These are phyloP conservation scores for Coniochaeta sp. DNA, from an alignment of 2,329 filamentous ascomycete species.

Conservation along the genomic window DNA sequence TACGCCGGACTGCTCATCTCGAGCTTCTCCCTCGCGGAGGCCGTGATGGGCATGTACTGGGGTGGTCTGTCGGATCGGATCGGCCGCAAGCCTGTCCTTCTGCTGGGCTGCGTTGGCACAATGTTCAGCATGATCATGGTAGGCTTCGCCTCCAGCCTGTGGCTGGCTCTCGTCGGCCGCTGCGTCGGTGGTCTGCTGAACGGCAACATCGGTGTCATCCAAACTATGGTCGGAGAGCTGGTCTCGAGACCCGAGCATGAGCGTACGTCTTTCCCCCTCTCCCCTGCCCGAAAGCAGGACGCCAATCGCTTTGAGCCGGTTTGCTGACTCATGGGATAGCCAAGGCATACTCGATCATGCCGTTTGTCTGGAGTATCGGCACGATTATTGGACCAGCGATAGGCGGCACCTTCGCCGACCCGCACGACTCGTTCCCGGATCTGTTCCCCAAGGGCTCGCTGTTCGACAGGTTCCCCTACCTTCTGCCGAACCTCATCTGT, in stretches of 20 bases:
- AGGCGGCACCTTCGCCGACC: conserved; percentile 79
- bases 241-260: conserved; percentile 80
- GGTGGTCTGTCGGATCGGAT: conserved; percentile 74
- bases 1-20: conserved; percentile 86
- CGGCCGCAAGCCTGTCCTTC: conserved; percentile 77
- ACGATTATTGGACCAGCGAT: conserved; percentile 86
- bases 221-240: conserved; percentile 88
- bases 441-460: conserved; percentile 60
- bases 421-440: conserved; percentile 64
- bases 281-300: too few species aligned
- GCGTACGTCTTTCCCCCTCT: conserved; percentile 48
- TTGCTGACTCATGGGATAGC: conserved; percentile 23
- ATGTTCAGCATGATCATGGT: conserved; percentile 77
- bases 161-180: conserved; percentile 71
- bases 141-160: conserved; percentile 76
- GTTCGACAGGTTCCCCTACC: conserved; percentile 75
- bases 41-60: conserved; percentile 82
- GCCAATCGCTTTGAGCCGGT: background rate
- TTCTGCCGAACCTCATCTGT: conserved; percentile 85
- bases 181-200: conserved; percentile 77
- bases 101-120: conserved; percentile 75
- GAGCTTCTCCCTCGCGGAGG: conserved; percentile 76
- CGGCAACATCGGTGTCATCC: conserved; percentile 84
- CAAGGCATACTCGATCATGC: conserved; percentile 84
- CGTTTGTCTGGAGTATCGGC: conserved; percentile 87